Percentiles rank a stretch among this genome's conserved stretches.
These are phyloP conservation scores for Gymnopilus dilepis DNA, from an alignment of 768 basidiomycete species.

Conservation along the genomic window DNA sequence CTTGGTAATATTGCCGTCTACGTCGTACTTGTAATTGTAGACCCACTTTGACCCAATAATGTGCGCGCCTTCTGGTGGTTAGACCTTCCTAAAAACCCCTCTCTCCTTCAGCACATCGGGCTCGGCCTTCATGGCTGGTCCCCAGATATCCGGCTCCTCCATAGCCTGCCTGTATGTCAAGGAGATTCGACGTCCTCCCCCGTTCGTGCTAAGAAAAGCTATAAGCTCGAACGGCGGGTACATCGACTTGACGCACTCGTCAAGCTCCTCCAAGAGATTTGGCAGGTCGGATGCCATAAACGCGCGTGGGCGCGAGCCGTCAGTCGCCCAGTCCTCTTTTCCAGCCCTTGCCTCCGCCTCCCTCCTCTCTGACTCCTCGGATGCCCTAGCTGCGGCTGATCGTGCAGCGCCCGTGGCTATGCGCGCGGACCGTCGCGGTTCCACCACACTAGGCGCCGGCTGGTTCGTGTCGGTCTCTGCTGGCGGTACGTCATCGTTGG, in stretches of 20 bases:
- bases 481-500: too few relatives aligned
- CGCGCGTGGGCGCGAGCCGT: neutral
- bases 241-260: neutral
- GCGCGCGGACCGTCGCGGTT: neutral
- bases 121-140: slow-evolving; percentile 8
- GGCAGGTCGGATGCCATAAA: neutral
- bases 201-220: neutral
- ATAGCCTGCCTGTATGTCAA: neutral
- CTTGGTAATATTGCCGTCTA: slow-evolving; percentile 27
- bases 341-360: neutral
- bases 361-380: neutral
- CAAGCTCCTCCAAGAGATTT: neutral
- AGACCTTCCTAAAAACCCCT: slow-evolving; percentile 8
- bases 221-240: neutral
- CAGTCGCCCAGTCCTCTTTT: neutral
- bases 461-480: too few relatives aligned
- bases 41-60: slow-evolving; percentile 8
- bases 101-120: slow-evolving; percentile 1
- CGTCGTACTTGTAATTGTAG: slow-evolving; percentile 31
- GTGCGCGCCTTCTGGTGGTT: slow-evolving; percentile 7
- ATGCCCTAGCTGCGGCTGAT: neutral
- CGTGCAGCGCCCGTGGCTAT: neutral
- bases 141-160: neutral
- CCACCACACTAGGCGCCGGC: too few relatives aligned
- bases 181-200: neutral